phyloP scores from a whole-genome alignment of 192 early-diverging fungal genomes.

The Gaertneriomyces semiglobifer region DNA sequence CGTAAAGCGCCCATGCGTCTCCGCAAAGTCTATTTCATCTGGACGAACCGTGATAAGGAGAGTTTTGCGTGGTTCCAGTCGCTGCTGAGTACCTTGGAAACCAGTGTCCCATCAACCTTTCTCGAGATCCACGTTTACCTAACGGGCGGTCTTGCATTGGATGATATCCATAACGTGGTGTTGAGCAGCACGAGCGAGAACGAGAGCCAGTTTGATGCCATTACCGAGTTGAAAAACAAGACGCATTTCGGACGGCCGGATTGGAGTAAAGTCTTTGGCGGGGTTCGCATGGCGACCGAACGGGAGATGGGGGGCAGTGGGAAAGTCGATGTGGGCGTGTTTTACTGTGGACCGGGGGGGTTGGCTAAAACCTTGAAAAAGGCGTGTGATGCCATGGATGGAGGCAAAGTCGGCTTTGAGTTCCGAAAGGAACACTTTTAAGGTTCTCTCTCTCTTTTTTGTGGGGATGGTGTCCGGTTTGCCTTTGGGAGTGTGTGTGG shows the following conservation, averaged over 20 bases:
- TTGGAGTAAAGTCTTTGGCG: constrained; percentile 63
- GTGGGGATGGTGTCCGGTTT: not conserved
- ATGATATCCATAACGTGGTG: constrained; percentile 61
- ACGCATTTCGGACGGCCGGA: constrained; percentile 80
- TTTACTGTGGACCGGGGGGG: constrained; percentile 75
- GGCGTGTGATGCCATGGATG: constrained; percentile 29
- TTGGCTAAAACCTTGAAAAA: constrained; percentile 58
- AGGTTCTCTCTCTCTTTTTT: not conserved
- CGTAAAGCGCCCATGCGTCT: constrained; percentile 39
- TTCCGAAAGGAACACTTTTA: constrained; percentile 34
- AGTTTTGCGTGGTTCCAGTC: constrained; percentile 83
- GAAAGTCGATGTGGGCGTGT: constrained; percentile 66
- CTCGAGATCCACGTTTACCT: constrained; percentile 45
- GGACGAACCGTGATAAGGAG: constrained; percentile 70
- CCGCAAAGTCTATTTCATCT: constrained; percentile 74
- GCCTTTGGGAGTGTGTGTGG: no score
- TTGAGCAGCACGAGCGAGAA: constrained; percentile 42
- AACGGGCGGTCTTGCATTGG: constrained; percentile 62
- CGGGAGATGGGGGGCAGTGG: constrained; percentile 1
- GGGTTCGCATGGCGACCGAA: constrained; percentile 37
- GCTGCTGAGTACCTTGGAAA: constrained; percentile 61
- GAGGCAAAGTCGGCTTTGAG: constrained; percentile 27
- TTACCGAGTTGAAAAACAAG: constrained; percentile 63
- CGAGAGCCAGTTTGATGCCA: constrained; percentile 51
- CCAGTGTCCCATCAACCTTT: constrained; percentile 52